Conservation (phyloP, 495 filamentous ascomycete species). For the Hypoxylon fuscum region DNA sequence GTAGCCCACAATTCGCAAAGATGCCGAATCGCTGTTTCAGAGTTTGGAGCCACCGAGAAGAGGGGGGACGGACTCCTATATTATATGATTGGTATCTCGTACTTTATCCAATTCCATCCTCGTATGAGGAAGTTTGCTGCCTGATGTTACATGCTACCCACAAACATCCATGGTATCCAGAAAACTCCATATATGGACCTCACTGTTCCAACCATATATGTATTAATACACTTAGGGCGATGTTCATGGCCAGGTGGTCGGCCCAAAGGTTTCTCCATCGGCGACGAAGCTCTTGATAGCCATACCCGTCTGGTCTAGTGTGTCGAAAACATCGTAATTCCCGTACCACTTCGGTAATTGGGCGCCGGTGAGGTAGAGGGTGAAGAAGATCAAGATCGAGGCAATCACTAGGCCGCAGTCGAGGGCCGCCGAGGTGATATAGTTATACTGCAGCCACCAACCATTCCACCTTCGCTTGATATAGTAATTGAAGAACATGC, state of each 20-base stretch:
- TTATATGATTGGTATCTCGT: no score
- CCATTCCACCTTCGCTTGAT: conserved; percentile 69
- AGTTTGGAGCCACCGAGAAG: no score
- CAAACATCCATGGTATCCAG: background rate
- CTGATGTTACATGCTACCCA: no score
- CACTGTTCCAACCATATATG: background rate
- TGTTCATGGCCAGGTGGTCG: conserved; percentile 50
- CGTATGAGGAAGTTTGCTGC: no score
- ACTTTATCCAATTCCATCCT: no score
- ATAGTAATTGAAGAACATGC: conserved; percentile 71
- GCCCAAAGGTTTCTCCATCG: conserved; percentile 57
- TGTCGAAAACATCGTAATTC: conserved; percentile 56
- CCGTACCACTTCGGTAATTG: conserved; percentile 73
- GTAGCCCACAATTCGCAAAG: no score
- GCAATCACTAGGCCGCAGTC: conserved; percentile 72
- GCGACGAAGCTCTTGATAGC: conserved; percentile 48
- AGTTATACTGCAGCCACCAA: conserved; percentile 85
- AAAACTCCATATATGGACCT: background rate
- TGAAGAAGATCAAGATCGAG: conserved; percentile 76
- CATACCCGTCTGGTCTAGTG: conserved; percentile 47
- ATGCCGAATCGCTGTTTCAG: no score
- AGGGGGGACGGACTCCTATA: no score
- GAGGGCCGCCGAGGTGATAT: conserved; percentile 75
- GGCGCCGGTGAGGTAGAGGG: conserved; percentile 64
- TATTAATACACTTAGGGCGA: background rate